A percentile compares a stretch with the other conserved stretches of the same genome.
phyloP scores from a whole-genome alignment of 2,329 filamentous ascomycete species.

The Claviceps africana region DNA sequence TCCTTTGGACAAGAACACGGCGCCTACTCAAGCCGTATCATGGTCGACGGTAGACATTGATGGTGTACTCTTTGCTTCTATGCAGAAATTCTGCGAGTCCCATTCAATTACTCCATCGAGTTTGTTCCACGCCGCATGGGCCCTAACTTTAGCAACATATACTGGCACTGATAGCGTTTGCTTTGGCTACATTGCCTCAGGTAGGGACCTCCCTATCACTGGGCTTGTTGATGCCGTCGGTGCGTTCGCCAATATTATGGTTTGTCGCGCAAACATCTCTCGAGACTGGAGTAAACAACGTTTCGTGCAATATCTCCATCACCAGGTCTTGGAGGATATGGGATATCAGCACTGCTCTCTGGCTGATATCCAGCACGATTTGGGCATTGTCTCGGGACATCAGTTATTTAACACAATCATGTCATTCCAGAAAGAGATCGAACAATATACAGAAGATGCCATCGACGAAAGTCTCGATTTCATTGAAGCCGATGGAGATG shows the following conservation, averaged over 20 bases:
- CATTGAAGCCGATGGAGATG: slow-evolving; percentile 7
- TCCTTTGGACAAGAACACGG: not conserved
- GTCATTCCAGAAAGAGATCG: slow-evolving; percentile 15
- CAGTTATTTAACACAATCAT: slow-evolving; percentile 20
- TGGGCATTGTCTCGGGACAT: slow-evolving; percentile 10
- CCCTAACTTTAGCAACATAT: slow-evolving; percentile 32
- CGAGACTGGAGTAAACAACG: slow-evolving; percentile 11
- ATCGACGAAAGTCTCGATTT: not conserved
- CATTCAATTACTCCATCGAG: slow-evolving; percentile 32
- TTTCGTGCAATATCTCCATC: slow-evolving; percentile 23
- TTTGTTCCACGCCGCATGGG: slow-evolving; percentile 38
- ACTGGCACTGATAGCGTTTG: slow-evolving; percentile 32
- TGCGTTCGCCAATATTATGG: slow-evolving; percentile 40
- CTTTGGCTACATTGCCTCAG: slow-evolving; percentile 40
- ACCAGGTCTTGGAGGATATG: slow-evolving; percentile 30
- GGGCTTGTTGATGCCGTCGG: slow-evolving; percentile 35
- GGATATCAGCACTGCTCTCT: slow-evolving; percentile 35
- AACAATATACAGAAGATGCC: not conserved
- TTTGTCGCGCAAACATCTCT: slow-evolving; percentile 29
- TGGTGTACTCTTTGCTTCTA: slow-evolving; percentile 3
- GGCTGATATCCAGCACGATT: slow-evolving; percentile 27
- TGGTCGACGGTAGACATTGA: not conserved
- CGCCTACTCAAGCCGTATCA: not conserved
- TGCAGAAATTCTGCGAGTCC: slow-evolving; percentile 20
- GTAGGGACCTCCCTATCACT: slow-evolving; percentile 35